phyloP scores from a whole-genome alignment of 305 asterid genomes.

The Fraxinus dipetala region DNA sequence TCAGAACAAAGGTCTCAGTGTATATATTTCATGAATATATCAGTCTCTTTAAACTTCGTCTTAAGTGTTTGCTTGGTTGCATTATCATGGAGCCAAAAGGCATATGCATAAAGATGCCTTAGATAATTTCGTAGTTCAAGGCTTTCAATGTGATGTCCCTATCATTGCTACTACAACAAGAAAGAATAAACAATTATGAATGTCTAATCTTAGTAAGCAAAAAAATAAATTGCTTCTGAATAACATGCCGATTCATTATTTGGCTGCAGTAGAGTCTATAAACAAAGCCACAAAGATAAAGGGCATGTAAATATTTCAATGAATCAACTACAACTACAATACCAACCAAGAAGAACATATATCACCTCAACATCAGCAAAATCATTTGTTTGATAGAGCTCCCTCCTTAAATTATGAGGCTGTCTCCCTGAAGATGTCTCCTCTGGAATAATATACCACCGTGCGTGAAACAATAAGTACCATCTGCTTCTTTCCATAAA shows the following conservation, averaged over 20 bases:
- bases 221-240: neutral
- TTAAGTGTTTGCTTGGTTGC: neutral
- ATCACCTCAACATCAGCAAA: conserved; percentile 76
- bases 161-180: neutral
- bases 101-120: neutral
- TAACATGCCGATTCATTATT: neutral
- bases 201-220: neutral
- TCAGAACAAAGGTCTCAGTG: neutral
- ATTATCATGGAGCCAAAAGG: neutral
- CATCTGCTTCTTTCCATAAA: conserved; percentile 91
- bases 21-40: neutral
- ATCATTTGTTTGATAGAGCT: conserved; percentile 77
- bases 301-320: neutral
- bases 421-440: conserved; percentile 91
- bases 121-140: neutral
- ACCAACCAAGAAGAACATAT: neutral
- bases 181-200: neutral
- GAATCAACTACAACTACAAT: conserved; percentile 3
- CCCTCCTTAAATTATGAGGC: conserved; percentile 88
- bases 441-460: conserved; percentile 87
- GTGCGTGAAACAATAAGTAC: conserved; percentile 67
- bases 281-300: neutral
- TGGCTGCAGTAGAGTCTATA: neutral
- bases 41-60: neutral
- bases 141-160: neutral